phyloP scores from a whole-genome alignment of 1,139 yeast species.

The Diutina ranongensis region DNA sequence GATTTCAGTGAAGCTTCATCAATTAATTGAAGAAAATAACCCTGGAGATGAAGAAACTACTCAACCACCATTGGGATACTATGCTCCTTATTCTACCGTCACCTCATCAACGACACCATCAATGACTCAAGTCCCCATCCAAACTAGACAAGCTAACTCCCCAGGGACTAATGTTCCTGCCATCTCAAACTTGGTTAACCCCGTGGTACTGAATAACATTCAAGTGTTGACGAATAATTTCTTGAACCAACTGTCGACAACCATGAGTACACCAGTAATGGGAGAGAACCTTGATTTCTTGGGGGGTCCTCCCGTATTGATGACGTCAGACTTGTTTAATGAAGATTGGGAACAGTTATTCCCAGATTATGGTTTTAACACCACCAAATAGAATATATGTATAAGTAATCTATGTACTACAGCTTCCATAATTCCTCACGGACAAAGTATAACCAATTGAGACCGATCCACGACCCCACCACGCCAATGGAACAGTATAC shows the following conservation, averaged over 20 bases:
- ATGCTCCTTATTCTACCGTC: neutral
- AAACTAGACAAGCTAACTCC: too few species aligned
- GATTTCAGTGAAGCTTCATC: slow-evolving; percentile 13
- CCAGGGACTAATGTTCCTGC: neutral
- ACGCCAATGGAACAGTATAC: slow-evolving; percentile 83
- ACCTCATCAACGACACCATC: neutral
- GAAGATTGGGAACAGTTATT: slow-evolving; percentile 42
- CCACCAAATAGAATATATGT: too few species aligned
- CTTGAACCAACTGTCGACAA: neutral
- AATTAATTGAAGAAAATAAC: neutral
- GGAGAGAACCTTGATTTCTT: slow-evolving; percentile 21
- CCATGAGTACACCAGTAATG: neutral
- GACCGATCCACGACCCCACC: slow-evolving; percentile 78
- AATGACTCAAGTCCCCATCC: neutral
- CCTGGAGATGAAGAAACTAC: neutral
- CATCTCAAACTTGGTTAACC: slow-evolving; percentile 1
- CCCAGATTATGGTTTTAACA: slow-evolving; percentile 6
- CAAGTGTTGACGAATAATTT: neutral
- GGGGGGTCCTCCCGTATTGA: slow-evolving; percentile 43
- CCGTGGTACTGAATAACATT: neutral
- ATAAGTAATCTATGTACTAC: neutral
- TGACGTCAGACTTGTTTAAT: slow-evolving; percentile 39
- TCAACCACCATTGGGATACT: neutral
- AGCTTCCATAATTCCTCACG: slow-evolving; percentile 52
- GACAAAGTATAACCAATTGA: slow-evolving; percentile 79